Conservation (phyloP, 176 grass and related monocot genomes). For the Pontederia paniculata region DNA sequence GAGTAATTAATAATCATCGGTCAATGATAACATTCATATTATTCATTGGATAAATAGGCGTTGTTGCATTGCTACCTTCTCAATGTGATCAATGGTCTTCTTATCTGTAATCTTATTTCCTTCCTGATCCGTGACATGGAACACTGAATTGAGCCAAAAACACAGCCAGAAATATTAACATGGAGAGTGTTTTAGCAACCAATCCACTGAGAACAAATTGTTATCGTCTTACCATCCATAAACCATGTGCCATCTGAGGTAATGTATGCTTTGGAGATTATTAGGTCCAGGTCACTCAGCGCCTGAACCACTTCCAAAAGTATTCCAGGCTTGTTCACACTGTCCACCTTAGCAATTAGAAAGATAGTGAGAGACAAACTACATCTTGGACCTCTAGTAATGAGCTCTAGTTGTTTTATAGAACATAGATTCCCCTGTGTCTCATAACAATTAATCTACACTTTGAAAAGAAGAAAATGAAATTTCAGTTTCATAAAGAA, state of each 20-base stretch:
- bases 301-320: slow-evolving; percentile 94
- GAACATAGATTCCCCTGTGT: neutral
- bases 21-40: too few relatives aligned
- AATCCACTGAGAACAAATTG: neutral
- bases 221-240: slow-evolving; percentile 68
- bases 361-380: slow-evolving; percentile 7
- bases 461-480: neutral
- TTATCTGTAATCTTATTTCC: slow-evolving; percentile 70
- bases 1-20: too few relatives aligned
- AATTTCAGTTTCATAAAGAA: neutral
- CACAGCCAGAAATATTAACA: neutral
- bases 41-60: too few relatives aligned
- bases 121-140: slow-evolving; percentile 88
- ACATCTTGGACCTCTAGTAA: slow-evolving; percentile 1
- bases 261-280: slow-evolving; percentile 89
- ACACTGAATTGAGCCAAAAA: slow-evolving; percentile 42
- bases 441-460: slow-evolving; percentile 1
- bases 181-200: neutral
- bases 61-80: slow-evolving; percentile 35
- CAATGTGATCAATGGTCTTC: slow-evolving; percentile 67
- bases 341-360: slow-evolving; percentile 61
- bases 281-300: slow-evolving; percentile 82
- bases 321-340: slow-evolving; percentile 84
- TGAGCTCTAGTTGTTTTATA: neutral
- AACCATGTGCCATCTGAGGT: slow-evolving; percentile 98